phyloP scores from a whole-genome alignment of 345 rosid species.

The Theobroma cacao region DNA sequence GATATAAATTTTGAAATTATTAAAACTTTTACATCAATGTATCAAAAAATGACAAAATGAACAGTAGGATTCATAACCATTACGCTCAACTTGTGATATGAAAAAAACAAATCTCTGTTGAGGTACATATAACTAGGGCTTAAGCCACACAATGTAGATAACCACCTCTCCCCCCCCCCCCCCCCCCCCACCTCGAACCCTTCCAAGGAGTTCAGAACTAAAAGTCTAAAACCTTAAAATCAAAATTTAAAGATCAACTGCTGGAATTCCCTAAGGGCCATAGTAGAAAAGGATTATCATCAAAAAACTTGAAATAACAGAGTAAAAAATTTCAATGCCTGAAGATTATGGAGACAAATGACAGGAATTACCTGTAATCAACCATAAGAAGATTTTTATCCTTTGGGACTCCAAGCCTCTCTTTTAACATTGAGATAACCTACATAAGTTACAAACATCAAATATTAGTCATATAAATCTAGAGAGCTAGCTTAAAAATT shows the following conservation, averaged over 20 bases:
- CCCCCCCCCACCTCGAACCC: no score
- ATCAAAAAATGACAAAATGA: background rate
- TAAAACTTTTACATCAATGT: no score
- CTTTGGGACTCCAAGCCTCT: slow-evolving; percentile 69
- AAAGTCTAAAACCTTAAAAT: background rate
- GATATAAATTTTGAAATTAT: no score
- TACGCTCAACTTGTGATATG: background rate
- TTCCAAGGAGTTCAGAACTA: background rate
- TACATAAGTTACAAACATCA: slow-evolving; percentile 32
- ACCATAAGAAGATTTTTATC: slow-evolving; percentile 73
- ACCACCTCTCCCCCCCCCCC: background rate
- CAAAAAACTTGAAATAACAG: background rate
- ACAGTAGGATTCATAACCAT: background rate
- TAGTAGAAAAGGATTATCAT: background rate
- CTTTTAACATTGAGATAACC: slow-evolving; percentile 81
- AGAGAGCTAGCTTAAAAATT: background rate
- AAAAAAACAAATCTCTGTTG: background rate
- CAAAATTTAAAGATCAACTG: background rate
- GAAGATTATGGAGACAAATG: background rate
- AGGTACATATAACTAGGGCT: background rate
- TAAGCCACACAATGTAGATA: background rate
- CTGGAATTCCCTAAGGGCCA: background rate
- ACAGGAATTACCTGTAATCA: slow-evolving; percentile 59
- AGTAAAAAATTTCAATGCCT: background rate
- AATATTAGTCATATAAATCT: background rate